phyloP scores from a whole-genome alignment of 768 basidiomycete genomes.

The Pholiota microspora region DNA sequence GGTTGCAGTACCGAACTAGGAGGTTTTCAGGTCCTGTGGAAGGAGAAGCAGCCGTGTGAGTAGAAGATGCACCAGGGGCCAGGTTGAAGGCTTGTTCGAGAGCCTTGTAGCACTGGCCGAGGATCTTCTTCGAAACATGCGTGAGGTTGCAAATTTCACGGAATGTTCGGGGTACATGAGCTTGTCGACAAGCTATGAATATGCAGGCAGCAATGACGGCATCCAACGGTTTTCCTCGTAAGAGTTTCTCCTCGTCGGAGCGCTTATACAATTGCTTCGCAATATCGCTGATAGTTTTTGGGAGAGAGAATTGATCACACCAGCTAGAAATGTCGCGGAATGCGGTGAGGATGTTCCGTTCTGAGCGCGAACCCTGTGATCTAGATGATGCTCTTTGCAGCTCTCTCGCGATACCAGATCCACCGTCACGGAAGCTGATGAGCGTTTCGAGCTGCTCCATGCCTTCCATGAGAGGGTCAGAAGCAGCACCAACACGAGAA shows the following conservation, averaged over 20 bases:
- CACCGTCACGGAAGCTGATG: slow-evolving; percentile 94
- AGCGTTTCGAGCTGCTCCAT: slow-evolving; percentile 93
- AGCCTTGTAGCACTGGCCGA: slow-evolving; percentile 91
- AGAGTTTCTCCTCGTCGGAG: slow-evolving; percentile 91
- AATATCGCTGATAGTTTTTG: slow-evolving; percentile 91
- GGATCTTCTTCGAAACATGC: slow-evolving; percentile 90
- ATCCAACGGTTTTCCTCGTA: slow-evolving; percentile 88
- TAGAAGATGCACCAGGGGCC: slow-evolving; percentile 73
- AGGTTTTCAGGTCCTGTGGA: slow-evolving; percentile 79
- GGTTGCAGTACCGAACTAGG: slow-evolving; percentile 91
- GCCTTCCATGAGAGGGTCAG: slow-evolving; percentile 90
- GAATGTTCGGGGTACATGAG: slow-evolving; percentile 94
- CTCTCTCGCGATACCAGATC: slow-evolving; percentile 87
- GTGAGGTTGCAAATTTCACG: slow-evolving; percentile 93
- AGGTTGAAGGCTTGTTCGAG: slow-evolving; percentile 88
- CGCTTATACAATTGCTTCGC: slow-evolving; percentile 98
- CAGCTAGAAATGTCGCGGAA: slow-evolving; percentile 90
- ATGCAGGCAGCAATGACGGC: slow-evolving; percentile 97
- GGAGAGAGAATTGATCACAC: slow-evolving; percentile 95
- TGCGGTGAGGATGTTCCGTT: slow-evolving; percentile 82
- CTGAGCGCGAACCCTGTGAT: slow-evolving; percentile 72
- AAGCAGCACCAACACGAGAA: slow-evolving; percentile 97
- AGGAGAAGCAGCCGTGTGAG: slow-evolving; percentile 42
- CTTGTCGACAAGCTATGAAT: slow-evolving; percentile 95
- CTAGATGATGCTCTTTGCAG: slow-evolving; percentile 91